phyloP scores from a whole-genome alignment of 2,329 filamentous ascomycete genomes.

The Stachybotrys chlorohalonatus region DNA sequence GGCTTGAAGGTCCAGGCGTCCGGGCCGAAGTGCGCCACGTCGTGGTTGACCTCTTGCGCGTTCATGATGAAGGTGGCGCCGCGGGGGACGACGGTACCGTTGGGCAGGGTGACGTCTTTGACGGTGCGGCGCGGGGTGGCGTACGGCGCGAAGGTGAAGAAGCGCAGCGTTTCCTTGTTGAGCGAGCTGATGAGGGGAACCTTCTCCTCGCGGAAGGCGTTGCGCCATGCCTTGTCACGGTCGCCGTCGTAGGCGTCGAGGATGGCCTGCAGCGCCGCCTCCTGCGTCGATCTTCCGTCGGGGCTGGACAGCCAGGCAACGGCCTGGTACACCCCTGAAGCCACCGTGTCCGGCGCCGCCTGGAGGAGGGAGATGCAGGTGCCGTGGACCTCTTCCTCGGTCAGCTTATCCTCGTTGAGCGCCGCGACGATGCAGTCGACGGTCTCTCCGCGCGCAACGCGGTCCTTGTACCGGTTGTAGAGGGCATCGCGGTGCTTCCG shows the following conservation, averaged over 20 bases:
- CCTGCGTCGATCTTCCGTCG: not conserved
- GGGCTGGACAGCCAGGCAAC: not conserved
- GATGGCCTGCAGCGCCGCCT: not conserved
- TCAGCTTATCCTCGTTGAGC: not conserved
- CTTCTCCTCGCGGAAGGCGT: not conserved
- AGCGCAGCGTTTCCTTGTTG: not conserved
- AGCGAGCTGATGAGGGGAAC: not conserved
- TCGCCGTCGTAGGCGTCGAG: not conserved
- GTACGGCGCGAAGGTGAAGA: not conserved
- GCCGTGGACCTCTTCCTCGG: not conserved
- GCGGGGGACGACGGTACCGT: not conserved
- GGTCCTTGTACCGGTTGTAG: not conserved
- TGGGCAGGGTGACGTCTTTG: not conserved
- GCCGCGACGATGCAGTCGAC: not conserved
- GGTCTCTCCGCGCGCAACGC: not conserved
- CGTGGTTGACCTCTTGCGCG: not conserved
- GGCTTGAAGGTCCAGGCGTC: not conserved
- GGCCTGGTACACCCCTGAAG: not conserved
- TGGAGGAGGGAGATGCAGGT: not conserved
- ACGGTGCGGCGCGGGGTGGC: not conserved
- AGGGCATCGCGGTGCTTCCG: not conserved
- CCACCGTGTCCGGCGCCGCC: not conserved
- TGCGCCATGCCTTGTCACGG: not conserved
- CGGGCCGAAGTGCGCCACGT: not conserved
- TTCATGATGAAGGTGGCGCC: not conserved